Base-by-base conservation (phyloP, 495 filamentous ascomycete genomes). In the Zalerion maritima region DNA sequence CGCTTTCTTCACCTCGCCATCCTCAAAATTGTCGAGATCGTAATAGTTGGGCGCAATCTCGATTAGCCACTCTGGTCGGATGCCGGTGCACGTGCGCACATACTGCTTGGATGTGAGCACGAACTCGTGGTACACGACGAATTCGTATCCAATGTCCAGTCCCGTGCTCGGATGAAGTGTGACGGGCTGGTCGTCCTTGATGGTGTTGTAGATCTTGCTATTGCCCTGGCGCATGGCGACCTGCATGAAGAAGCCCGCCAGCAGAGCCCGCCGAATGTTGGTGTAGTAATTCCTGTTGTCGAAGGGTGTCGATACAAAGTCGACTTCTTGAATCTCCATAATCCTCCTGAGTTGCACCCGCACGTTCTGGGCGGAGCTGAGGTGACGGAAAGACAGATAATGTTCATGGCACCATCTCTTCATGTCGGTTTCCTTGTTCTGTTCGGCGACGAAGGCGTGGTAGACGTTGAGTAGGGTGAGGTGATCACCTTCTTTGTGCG, bases 191-290 rank as follows among this genome's bases (percentile, higher is more conserved):
- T 96, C 75, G 43, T 96, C 91, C 56, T 96, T 96, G 40, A 99
- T 75, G 5, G 89, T 99, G 31, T 74, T 69, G 57, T 99, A 99
- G 20, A 68, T 70, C 67, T 92, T 94, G 39, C 73, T 72, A 24
- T 54, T 64, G 20, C 60, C 55, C 34, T 92, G 81, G 41, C 75
- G 79, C 71, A 85, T 94, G 22, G 89, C 89, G n/a, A 96, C 79
- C 47, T 99, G 91, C 89, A 99, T 99, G 64, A 99, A 99, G 62
- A 96, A 99, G 13, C 89, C 89, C 2, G 83, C 71, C 9, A 93
- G 78, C n/a, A 99, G 64, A 6, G 89, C 89, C 10, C 82, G 75
- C 13, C 84, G 79, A 45, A 99, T 96, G 46, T 99, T 99, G 53
- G 71, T 83, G 50, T 94, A 96, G 58, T 99, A 99, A 38, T 86